These are phyloP conservation scores for Buxus sempervirens DNA, from an alignment of 164 flowering plant genomes.

Conservation along the genomic window DNA sequence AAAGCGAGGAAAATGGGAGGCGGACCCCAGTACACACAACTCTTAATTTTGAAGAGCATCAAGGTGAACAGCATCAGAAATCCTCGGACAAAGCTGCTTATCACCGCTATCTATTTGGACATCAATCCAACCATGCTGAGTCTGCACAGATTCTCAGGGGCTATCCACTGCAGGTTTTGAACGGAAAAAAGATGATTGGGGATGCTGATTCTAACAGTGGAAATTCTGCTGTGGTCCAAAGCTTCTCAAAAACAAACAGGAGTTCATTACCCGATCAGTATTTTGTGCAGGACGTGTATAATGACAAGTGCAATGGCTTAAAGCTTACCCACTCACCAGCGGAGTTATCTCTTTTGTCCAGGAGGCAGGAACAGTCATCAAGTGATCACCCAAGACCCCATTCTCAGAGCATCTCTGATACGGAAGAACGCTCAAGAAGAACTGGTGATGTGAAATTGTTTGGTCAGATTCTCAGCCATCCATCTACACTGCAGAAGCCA, in stretches of 20 bases:
- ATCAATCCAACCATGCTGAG: constrained; percentile 22
- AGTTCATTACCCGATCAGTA: constrained; percentile 12
- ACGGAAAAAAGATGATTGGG: constrained; percentile 36
- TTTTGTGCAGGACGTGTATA: constrained; percentile 24
- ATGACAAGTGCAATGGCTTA: constrained; percentile 40
- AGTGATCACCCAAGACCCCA: constrained; percentile 21
- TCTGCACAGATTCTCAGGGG: constrained; percentile 37
- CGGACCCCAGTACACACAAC: constrained; percentile 20
- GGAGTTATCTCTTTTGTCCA: constrained; percentile 30
- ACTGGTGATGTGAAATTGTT: constrained; percentile 75
- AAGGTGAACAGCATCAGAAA: constrained; percentile 14
- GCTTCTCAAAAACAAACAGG: constrained; percentile 21
- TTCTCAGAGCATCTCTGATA: constrained; percentile 36
- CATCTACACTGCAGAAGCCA: constrained; percentile 35
- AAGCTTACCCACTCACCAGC: constrained; percentile 21
- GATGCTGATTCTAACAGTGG: constrained; percentile 15
- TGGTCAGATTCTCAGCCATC: constrained; percentile 68
- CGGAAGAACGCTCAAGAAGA: constrained; percentile 40
- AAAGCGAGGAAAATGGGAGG: constrained; percentile 11
- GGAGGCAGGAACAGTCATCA: constrained; percentile 19
- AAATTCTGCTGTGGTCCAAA: constrained; percentile 23
- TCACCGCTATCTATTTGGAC: constrained; percentile 15
- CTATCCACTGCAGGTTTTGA: constrained; percentile 37
- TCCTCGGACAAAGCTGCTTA: constrained; percentile 18
- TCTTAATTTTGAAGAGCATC: constrained; percentile 22